Evolutionary conservation across 768 basidiomycete species (phyloP), one percentile per base, ranked within the genome.

Genomic region (Hortiboletus campestris): DNA sequence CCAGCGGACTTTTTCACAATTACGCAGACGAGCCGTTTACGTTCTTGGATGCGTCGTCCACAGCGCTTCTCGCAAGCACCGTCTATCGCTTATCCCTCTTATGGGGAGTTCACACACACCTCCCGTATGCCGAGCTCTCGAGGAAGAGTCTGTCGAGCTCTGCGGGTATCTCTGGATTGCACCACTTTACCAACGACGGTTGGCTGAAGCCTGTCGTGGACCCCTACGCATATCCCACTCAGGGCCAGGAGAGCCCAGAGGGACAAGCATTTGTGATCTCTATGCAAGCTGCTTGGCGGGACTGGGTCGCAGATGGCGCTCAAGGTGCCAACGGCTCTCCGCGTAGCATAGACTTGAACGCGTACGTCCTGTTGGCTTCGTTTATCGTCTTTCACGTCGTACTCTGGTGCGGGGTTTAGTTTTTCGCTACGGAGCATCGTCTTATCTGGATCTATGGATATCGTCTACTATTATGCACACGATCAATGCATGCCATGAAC

Each of bases 161-260:
- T 16, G 16, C 20, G 17, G 41, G 70, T 62, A 34, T 34, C 8
- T 44, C 63, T 22, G 59, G 64, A 17, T 66, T 79, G 42, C 61
- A 60, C 20, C 84, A 87, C 63, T 79, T 89, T 57, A 78, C 77
- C 0, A n/a, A 58, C 10, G 73, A 83, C 38, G 86, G 89, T 3
- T 89, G 86, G 84, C 71, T 92, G 25, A 76, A 74, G 6, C 89
- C 89, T 6, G 90, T 93, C 17, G 89, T 89, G 4, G 76, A 95
- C 64, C 92, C 93, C 0, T 67, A 86, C 50, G 67, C 74, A 2
- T 85, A 78, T 62, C 73, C 75, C 0, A 12, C 58, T 2, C 54
- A 80, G 56, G 86, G 88, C 0, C 55, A 69, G 0, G 20, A 81
- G 19, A 89, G 87, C 56, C 81, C 92, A 2, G 93, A 95, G 68